These are phyloP conservation scores for Beauveria sp. DNA, from an alignment of 2,329 filamentous ascomycete genomes.

Conservation along the genomic window DNA sequence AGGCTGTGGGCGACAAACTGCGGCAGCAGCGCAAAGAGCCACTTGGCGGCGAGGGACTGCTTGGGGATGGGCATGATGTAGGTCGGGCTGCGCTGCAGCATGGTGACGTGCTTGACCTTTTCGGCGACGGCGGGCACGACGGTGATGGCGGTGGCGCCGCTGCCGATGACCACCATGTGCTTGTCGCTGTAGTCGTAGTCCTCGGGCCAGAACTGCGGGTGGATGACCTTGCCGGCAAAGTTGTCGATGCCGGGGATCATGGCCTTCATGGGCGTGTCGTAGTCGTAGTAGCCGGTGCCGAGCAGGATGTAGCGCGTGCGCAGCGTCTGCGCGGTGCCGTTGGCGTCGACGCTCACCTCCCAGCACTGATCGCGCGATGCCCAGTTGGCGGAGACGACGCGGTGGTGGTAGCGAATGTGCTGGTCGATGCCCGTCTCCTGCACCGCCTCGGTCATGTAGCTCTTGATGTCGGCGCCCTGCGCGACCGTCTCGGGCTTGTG, in stretches of 20 bases:
- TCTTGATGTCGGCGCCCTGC: constrained; percentile 41
- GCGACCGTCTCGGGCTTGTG: constrained; percentile 42
- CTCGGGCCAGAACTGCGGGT: constrained; percentile 69
- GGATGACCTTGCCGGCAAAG: constrained; percentile 42
- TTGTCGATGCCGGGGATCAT: constrained; percentile 34
- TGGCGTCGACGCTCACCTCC: constrained; percentile 30
- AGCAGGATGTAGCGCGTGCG: constrained; percentile 47
- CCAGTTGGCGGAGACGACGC: constrained; percentile 45
- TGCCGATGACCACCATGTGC: constrained; percentile 58
- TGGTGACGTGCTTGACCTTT: constrained; percentile 52
- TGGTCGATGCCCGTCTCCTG: constrained; percentile 42
- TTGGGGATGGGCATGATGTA: constrained; percentile 48
- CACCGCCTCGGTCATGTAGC: constrained; percentile 47
- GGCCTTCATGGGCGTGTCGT: constrained; percentile 47
- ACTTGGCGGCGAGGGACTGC: constrained; percentile 27
- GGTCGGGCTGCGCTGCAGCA: constrained; percentile 60
- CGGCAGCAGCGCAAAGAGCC: constrained; percentile 33
- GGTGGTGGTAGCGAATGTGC: constrained; percentile 46
- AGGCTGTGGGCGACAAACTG: constrained; percentile 36
- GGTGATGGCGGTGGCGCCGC: constrained; percentile 60
- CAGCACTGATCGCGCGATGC: constrained; percentile 45
- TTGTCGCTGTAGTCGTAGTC: constrained; percentile 58
- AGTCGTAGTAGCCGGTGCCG: constrained; percentile 61
- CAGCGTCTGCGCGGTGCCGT: constrained; percentile 20
- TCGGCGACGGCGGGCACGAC: constrained; percentile 54